Percentiles rank a stretch among this genome's conserved stretches.
Conservation (phyloP, 2,329 filamentous ascomycete species). For the Sporothrix luriei region DNA sequence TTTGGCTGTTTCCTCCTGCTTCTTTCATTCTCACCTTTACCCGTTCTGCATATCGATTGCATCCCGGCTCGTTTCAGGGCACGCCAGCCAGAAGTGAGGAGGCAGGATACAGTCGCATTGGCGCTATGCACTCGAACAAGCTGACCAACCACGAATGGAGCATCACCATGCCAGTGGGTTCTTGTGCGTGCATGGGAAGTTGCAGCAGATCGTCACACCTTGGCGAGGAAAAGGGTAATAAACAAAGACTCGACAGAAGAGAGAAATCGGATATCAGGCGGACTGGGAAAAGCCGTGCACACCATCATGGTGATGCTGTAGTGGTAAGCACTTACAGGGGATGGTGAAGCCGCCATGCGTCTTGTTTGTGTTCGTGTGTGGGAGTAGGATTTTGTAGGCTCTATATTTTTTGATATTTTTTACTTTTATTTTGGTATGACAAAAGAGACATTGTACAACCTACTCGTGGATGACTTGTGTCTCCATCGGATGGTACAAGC, state of each 20-base stretch:
- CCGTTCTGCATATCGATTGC: no score
- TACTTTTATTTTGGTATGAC: neutral
- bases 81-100: slow-evolving; percentile 24
- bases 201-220: neutral
- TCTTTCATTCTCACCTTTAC: neutral
- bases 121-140: slow-evolving; percentile 18
- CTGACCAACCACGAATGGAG: slow-evolving; percentile 21
- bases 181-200: neutral
- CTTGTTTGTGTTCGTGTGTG: neutral
- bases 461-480: no score
- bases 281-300: neutral
- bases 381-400: neutral
- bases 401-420: neutral
- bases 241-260: neutral
- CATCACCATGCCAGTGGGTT: neutral
- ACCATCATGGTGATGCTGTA: slow-evolving; percentile 18
- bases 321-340: slow-evolving; percentile 10
- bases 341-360: neutral
- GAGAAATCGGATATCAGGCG: neutral
- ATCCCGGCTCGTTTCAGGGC: slow-evolving; percentile 25
- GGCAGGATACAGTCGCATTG: slow-evolving; percentile 20
- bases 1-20: neutral
- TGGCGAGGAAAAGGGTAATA: neutral
- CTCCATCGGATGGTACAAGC: no score
- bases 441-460: no score